Conservation (phyloP, 2,329 filamentous ascomycete genomes). For the Leptographium lundbergii region DNA sequence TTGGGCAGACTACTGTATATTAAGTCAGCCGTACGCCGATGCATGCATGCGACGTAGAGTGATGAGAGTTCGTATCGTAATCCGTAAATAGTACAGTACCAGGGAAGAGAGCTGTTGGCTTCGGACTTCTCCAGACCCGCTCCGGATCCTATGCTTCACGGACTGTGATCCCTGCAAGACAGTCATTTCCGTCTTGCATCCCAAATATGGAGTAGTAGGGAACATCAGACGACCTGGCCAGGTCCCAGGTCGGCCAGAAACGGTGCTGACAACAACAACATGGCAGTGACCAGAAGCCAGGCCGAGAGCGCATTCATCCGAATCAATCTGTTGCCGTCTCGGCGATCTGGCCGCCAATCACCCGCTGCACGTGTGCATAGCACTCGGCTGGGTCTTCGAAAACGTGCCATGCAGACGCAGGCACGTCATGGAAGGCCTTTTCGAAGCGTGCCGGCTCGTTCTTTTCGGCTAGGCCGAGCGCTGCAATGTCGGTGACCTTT, state of each 20-base stretch:
- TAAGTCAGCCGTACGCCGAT: too few species aligned
- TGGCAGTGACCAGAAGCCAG: background rate
- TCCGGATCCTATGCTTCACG: background rate
- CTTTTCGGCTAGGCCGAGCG: conserved; percentile 56
- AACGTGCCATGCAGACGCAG: conserved; percentile 61
- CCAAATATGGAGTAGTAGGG: background rate
- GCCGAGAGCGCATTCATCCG: background rate
- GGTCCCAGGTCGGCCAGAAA: too few species aligned
- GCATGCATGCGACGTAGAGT: too few species aligned
- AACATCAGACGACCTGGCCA: too few species aligned
- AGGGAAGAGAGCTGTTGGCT: background rate
- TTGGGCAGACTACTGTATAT: too few species aligned
- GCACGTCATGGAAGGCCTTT: conserved; percentile 66
- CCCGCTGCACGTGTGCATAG: conserved; percentile 23
- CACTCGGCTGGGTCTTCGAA: conserved; percentile 69
- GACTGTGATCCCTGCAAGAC: background rate
- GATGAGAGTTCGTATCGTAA: too few species aligned
- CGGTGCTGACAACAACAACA: too few species aligned
- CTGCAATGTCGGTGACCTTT: conserved; percentile 64
- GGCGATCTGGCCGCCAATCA: background rate
- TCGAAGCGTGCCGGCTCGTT: conserved; percentile 67
- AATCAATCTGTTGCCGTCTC: background rate
- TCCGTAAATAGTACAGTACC: background rate
- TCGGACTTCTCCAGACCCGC: background rate
- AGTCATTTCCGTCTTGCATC: background rate